These are phyloP conservation scores for Colletotrichum spaethianum DNA, from an alignment of 2,329 filamentous ascomycete genomes.

Conservation along the genomic window DNA sequence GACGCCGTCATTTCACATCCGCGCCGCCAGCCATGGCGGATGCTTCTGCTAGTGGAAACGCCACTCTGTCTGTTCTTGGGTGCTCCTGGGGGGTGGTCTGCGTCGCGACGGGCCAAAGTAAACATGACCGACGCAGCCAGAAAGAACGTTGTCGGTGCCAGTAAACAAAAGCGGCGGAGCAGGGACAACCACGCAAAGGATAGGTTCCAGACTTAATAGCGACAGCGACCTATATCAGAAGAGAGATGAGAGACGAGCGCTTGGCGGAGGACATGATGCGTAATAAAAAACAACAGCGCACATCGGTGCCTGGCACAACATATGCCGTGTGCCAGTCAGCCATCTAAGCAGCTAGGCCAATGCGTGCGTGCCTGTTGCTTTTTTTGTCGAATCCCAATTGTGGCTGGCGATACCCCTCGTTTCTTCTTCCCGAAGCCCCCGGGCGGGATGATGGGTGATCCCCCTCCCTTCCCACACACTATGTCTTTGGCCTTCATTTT, in stretches of 20 bases:
- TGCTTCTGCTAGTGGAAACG: constrained; percentile 23
- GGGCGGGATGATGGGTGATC: constrained; percentile 31
- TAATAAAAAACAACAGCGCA: constrained; percentile 5
- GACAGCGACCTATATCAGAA: constrained; percentile 30
- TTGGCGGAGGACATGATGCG: neutral
- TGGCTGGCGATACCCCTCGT: constrained; percentile 31
- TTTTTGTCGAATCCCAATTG: constrained; percentile 23
- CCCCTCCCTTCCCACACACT: constrained; percentile 32
- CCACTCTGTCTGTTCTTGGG: constrained; percentile 25
- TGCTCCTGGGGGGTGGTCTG: constrained; percentile 15
- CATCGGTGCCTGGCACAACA: neutral
- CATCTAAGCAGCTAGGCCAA: constrained; percentile 16
- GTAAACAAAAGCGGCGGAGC: constrained; percentile 14
- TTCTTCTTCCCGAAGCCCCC: constrained; percentile 28
- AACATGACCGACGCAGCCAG: constrained; percentile 11
- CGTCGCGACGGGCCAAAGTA: constrained; percentile 4
- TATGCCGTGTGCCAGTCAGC: constrained; percentile 18
- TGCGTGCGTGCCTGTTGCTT: neutral
- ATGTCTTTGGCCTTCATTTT: constrained; percentile 34
- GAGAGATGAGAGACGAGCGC: constrained; percentile 17
- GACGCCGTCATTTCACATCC: constrained; percentile 30
- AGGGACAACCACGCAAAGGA: constrained; percentile 24
- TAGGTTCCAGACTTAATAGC: constrained; percentile 23
- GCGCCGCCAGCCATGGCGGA: constrained; percentile 18
- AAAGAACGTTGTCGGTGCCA: constrained; percentile 9